Conservation (phyloP, 108 stramenopile genomes). For the Conticribra weissflogii region DNA sequence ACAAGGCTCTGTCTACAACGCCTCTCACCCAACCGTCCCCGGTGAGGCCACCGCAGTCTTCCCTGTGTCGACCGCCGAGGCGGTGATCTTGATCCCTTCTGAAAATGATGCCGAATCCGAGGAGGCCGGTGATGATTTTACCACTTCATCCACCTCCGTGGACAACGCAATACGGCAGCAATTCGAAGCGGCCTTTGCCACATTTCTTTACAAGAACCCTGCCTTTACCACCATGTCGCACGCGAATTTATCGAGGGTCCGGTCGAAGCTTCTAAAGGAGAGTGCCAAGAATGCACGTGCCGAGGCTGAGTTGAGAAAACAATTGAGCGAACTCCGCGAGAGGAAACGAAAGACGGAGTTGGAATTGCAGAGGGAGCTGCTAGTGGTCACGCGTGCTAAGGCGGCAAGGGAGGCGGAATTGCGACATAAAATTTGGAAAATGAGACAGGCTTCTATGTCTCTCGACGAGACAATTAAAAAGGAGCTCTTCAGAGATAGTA, state of each 20-base stretch:
- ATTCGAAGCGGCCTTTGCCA: constrained; percentile 46
- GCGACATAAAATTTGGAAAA: constrained; percentile 27
- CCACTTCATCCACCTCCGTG: constrained; percentile 10
- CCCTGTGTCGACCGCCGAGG: constrained; percentile 37
- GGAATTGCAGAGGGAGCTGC: constrained; percentile 39
- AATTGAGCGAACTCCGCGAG: constrained; percentile 31
- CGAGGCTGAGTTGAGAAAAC: constrained; percentile 26
- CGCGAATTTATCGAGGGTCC: constrained; percentile 26
- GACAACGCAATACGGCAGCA: constrained; percentile 18
- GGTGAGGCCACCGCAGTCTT: constrained; percentile 9
- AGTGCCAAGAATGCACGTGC: constrained; percentile 25
- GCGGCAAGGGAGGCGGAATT: constrained; percentile 40
- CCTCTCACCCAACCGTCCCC: constrained; percentile 6
- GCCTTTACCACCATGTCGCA: constrained; percentile 46
- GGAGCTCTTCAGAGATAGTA: too few species aligned
- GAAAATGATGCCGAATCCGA: constrained; percentile 3
- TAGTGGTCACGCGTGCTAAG: constrained; percentile 39
- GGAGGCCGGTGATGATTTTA: not conserved
- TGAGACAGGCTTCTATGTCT: constrained; percentile 21
- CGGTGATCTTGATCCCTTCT: constrained; percentile 10
- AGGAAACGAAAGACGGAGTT: constrained; percentile 32
- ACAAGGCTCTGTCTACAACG: constrained; percentile 3
- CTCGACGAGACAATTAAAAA: constrained; percentile 18
- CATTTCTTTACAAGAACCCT: constrained; percentile 45
- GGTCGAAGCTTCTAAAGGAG: constrained; percentile 30